Base-by-base conservation (phyloP, 1,284 basidiomycete genomes). In the Naganishia sp. region DNA sequence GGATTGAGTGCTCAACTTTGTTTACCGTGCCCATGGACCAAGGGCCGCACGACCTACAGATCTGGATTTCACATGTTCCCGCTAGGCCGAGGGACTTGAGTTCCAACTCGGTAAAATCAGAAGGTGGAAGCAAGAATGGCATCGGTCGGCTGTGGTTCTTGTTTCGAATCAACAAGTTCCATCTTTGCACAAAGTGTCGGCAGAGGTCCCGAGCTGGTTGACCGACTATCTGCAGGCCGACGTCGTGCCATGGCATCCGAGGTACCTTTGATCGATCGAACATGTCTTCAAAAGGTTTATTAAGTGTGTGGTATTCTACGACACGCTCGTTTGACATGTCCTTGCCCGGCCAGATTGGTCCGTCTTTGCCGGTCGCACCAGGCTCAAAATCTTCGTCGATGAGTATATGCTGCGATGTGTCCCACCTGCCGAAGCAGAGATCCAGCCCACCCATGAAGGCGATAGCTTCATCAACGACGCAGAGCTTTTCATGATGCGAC, bases 221-320 rank as follows among this genome's bases (percentile, higher is more conserved):
- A 2, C 96, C 96, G 18, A 98, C 89, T 32, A 99, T 86, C 78
- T 99, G 96, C 81, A 98, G 84, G 0, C 88, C 92, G 28, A 96
- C 90, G 75, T 99, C 96, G 79, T 99, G 96, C 95, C 95, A 99
- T 28, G 96, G 94, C 93, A 99, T 98, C 32, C 96, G 85, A 1
- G 95, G 92, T 31, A 91, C 85, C 76, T 89, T 94, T 7, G 84
- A 80, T 49, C 96, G 86, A 73, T 97, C 91, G 73, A 97, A 93
- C 87, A 96, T 90, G 75, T 98, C 94, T 71, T 97, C 90, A 55
- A 90, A 86, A 0, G 95, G 95, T 77, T 94, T 96, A 75, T 88
- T 86, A 56, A 99, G 84, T 3, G 85, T 87, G 71, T 90, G 86
- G 80, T 96, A 99, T 78, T 99, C 96, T 63, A 84, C 81, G 6